Base-by-base conservation (phyloP, 306 rosid genomes). In the Adenanthera pavonina region DNA sequence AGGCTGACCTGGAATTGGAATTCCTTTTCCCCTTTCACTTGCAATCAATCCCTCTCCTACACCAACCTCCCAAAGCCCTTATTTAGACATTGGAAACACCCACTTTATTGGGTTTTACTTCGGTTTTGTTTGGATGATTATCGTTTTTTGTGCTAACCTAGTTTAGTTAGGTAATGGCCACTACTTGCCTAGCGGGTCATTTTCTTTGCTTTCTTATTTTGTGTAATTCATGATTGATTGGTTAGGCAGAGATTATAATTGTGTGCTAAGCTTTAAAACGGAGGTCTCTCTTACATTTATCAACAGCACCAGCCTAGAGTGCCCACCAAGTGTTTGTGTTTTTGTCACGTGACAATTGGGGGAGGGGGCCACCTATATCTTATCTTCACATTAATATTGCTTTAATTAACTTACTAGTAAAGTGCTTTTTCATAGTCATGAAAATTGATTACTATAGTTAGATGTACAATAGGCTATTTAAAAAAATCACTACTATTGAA, bases 111-210 rank as follows among this genome's bases (percentile, higher is more conserved):
- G 74, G 74, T 72, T 49, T 84, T 76, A 65, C 86, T 46, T 82
- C 77, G 69, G 66, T 73, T 78, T 82, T 68, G 72, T 84, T 80
- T 81, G 78, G 86, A 40, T 75, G 67, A 69, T 78, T 86, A 59
- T 83, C 85, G 76, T 0, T 38, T 84, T 87, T 71, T 83, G 7
- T 69, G 91, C 85, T 80, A 87, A 88, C 75, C 90, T 88, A 92
- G 89, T 94, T 94, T 88, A 92, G 89, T 94, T 94, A 81, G 97
- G 94, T 84, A 80, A 1, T 34, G 80, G 54, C 19, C 53, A 71
- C 56, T 54, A 81, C 70, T 33, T 52, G 62, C 52, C 82, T 59
- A 8, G 79, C 47, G 14, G 85, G 85, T 76, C 7, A 5, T 12
- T 5, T 13, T 12, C 8, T 57, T 20, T 4, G 14, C 3, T 59